Percentiles rank a stretch among this genome's conserved stretches.
Evolutionary conservation across 441 rosid genomes (phyloP).

Genomic region (Pelargonium australe): DNA sequence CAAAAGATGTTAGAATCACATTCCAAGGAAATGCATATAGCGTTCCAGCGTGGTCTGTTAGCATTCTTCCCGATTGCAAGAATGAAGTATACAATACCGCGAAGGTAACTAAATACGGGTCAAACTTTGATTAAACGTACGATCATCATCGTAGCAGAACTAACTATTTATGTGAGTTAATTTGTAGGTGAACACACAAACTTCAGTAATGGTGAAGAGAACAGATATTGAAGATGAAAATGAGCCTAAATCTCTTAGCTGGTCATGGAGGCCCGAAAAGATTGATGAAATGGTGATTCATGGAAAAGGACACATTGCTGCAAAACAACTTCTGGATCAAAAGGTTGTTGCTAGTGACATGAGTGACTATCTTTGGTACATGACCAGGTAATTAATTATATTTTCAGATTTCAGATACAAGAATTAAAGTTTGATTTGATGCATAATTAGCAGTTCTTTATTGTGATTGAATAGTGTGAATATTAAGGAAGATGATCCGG

Average conservation of each 20-base stretch:
- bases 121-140: background rate
- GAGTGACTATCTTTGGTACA: slow-evolving; percentile 33
- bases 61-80: background rate
- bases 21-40: background rate
- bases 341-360: slow-evolving; percentile 21
- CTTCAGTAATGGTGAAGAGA: slow-evolving; percentile 1
- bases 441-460: background rate
- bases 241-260: background rate
- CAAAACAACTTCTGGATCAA: slow-evolving; percentile 29
- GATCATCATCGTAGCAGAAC: background rate
- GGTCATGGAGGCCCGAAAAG: slow-evolving; percentile 7
- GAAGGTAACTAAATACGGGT: background rate
- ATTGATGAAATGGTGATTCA: background rate
- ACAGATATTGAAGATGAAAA: background rate
- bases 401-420: background rate
- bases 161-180: background rate
- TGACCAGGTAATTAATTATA: slow-evolving; percentile 1
- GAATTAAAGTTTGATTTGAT: background rate
- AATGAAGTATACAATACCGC: background rate
- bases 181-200: background rate
- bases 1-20: background rate
- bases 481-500: slow-evolving; percentile 10
- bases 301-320: background rate
- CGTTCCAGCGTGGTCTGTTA: background rate
- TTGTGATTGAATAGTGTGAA: slow-evolving; percentile 7